phyloP scores from a whole-genome alignment of 1,284 basidiomycete species.

The Cryptococcus floricola region DNA sequence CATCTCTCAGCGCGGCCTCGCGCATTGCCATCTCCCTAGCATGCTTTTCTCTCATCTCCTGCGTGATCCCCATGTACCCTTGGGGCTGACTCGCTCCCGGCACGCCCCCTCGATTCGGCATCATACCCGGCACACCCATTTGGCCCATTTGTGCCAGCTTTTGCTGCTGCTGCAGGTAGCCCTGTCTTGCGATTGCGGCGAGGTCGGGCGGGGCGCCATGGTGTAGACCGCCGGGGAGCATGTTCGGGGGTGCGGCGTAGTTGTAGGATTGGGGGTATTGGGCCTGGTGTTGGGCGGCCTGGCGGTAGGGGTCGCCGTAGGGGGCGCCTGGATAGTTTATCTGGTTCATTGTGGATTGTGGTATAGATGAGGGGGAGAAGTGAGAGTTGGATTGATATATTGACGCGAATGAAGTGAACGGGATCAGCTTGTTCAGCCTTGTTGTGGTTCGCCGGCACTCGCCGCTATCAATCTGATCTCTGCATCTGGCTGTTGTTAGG shows the following conservation, averaged over 20 bases:
- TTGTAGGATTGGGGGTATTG: background rate
- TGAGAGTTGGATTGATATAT: background rate
- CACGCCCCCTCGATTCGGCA: background rate
- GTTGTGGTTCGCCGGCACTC: too few species aligned
- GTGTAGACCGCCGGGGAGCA: background rate
- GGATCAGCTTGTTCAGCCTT: too few species aligned
- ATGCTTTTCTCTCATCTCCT: background rate
- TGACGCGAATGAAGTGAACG: too few species aligned
- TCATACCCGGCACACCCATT: slow-evolving; percentile 3
- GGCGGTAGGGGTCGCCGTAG: background rate
- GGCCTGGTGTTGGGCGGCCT: background rate
- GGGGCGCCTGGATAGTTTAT: background rate
- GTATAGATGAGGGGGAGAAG: background rate
- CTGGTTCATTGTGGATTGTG: background rate
- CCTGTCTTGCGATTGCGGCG: slow-evolving; percentile 18
- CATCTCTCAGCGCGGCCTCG: slow-evolving; percentile 1
- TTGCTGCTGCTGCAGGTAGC: slow-evolving; percentile 21
- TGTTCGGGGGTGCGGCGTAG: background rate
- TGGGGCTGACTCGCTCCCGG: background rate
- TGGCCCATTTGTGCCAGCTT: slow-evolving; percentile 15
- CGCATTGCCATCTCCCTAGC: background rate
- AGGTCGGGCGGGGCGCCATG: slow-evolving; percentile 14
- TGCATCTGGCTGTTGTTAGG: too few species aligned
- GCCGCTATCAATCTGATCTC: too few species aligned
- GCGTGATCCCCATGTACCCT: background rate